Percentiles rank a stretch among this genome's conserved stretches.
Conservation (phyloP, 768 basidiomycete genomes). For the Lentinula lateritia region DNA sequence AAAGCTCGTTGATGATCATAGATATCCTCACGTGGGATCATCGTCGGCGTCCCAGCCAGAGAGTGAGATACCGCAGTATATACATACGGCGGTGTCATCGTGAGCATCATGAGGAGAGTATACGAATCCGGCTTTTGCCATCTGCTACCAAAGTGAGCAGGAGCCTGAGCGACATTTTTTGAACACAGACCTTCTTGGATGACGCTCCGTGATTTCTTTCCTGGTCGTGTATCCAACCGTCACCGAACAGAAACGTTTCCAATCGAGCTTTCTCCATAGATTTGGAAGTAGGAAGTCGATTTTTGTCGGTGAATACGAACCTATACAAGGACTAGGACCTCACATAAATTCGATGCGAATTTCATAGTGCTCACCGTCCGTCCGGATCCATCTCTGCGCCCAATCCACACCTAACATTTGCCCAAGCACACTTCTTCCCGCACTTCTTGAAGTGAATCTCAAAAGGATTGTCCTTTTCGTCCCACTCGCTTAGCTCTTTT, state of each 20-base stretch:
- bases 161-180: background rate
- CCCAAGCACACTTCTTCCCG: slow-evolving; percentile 68
- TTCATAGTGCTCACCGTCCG: slow-evolving; percentile 41
- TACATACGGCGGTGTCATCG: slow-evolving; percentile 80
- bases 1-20: background rate
- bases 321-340: slow-evolving; percentile 25
- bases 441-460: slow-evolving; percentile 76
- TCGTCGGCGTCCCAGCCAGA: slow-evolving; percentile 87
- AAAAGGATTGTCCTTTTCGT: slow-evolving; percentile 78
- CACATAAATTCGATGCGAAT: background rate
- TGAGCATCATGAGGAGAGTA: slow-evolving; percentile 62
- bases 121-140: slow-evolving; percentile 87
- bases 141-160: slow-evolving; percentile 35
- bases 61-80: slow-evolving; percentile 77
- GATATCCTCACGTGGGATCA: slow-evolving; percentile 71
- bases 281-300: slow-evolving; percentile 61
- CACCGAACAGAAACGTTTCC: slow-evolving; percentile 51
- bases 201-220: slow-evolving; percentile 59
- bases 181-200: slow-evolving; percentile 55
- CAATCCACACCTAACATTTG: slow-evolving; percentile 68
- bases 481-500: slow-evolving; percentile 84
- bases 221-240: slow-evolving; percentile 68
- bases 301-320: slow-evolving; percentile 51
- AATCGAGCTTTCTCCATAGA: slow-evolving; percentile 69
- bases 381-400: slow-evolving; percentile 49